Conservation (phyloP, 768 basidiomycete genomes). For the Leucosporidium scottii region DNA sequence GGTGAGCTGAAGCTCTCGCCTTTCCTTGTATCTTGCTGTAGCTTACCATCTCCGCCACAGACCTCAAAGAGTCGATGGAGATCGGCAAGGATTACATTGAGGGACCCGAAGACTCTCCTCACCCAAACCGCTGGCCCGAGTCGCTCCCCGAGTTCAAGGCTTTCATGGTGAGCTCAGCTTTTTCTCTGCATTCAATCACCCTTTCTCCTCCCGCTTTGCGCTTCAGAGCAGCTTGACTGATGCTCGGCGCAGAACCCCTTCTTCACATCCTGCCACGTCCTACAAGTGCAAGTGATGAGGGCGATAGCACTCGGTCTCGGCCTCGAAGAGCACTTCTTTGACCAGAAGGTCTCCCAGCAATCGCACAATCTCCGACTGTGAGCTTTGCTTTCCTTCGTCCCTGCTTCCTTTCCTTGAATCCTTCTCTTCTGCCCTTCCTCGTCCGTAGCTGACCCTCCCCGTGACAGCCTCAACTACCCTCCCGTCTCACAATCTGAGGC, state of each 20-base stretch:
- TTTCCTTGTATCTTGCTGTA: conserved; percentile 37
- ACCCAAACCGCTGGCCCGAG: conserved; percentile 65
- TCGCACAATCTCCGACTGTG: conserved; percentile 67
- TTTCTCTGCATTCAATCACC: no score
- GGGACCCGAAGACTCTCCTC: conserved; percentile 42
- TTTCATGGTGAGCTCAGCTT: conserved; percentile 51
- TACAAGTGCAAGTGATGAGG: conserved; percentile 54
- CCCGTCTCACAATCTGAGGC: conserved; percentile 57
- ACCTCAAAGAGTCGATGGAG: conserved; percentile 63
- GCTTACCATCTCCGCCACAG: not conserved
- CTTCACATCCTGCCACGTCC: conserved; percentile 51
- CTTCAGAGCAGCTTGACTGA: no score
- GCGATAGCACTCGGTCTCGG: conserved; percentile 73
- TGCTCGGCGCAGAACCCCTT: conserved; percentile 47
- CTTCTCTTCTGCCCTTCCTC: no score
- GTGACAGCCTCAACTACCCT: conserved; percentile 59
- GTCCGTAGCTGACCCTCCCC: not conserved
- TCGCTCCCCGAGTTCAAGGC: conserved; percentile 62
- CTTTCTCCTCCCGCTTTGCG: no score
- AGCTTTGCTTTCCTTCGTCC: not conserved
- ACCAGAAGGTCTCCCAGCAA: conserved; percentile 64
- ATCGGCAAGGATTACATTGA: conserved; percentile 63
- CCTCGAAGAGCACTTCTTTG: conserved; percentile 67
- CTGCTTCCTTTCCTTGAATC: not conserved
- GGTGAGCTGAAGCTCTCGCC: conserved; percentile 49